phyloP scores from a whole-genome alignment of 257 asterid genomes.

The Nicotiana tabacum region DNA sequence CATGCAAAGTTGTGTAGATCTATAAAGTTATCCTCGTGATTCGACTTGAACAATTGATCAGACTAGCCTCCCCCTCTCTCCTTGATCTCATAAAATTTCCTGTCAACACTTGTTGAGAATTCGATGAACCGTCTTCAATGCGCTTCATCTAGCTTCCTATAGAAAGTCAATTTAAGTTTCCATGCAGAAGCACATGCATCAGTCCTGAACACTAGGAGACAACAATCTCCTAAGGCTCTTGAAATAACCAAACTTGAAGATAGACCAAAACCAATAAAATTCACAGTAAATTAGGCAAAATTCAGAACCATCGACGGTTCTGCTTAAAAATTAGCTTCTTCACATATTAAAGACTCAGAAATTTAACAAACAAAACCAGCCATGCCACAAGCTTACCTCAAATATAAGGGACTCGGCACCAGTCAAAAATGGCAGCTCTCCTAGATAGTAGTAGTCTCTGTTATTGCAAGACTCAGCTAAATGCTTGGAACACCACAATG shows the following conservation, averaged over 20 bases:
- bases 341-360: background rate
- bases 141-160: background rate
- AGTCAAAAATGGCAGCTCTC: constrained; percentile 86
- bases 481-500: constrained; percentile 81
- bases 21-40: background rate
- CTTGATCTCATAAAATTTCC: background rate
- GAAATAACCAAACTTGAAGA: background rate
- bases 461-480: constrained; percentile 49
- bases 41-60: background rate
- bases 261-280: background rate
- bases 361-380: background rate
- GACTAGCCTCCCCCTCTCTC: background rate
- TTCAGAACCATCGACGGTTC: background rate
- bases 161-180: background rate
- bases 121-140: background rate
- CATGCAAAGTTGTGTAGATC: background rate
- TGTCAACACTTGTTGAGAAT: background rate
- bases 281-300: background rate
- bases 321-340: background rate
- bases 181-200: background rate
- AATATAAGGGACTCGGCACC: constrained; percentile 61
- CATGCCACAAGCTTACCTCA: constrained; percentile 50
- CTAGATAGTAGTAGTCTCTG: constrained; percentile 77
- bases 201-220: background rate
- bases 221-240: background rate